Conservation (phyloP, 495 filamentous ascomycete genomes). For the Gamarada debralockiae region DNA sequence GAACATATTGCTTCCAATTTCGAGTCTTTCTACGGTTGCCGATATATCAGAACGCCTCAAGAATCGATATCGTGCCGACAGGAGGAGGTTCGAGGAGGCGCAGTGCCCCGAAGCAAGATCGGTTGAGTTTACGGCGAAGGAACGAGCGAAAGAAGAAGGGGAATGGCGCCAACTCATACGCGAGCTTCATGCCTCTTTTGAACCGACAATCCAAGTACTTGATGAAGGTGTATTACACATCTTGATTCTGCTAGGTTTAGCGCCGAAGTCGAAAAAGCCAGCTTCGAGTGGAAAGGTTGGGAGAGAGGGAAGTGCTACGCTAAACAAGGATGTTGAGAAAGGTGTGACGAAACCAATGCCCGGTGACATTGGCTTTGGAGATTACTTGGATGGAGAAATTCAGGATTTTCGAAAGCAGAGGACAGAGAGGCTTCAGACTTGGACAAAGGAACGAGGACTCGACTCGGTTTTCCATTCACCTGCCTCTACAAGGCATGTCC, state of each 20-base stretch:
- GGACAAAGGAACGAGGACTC: conserved; percentile 33
- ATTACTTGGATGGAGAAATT: conserved; percentile 49
- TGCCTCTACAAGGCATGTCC: neutral
- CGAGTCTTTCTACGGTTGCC: conserved; percentile 14
- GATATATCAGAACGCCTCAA: conserved; percentile 13
- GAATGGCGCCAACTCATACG: conserved; percentile 12
- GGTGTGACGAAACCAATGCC: conserved; percentile 45
- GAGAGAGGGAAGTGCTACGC: conserved; percentile 22
- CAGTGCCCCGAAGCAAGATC: neutral
- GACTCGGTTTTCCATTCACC: conserved; percentile 18
- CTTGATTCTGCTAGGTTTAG: conserved; percentile 52
- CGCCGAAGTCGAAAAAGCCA: conserved; percentile 38
- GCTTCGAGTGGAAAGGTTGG: too few species aligned
- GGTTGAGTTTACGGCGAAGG: neutral
- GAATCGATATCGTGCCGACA: neutral
- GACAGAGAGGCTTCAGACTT: conserved; percentile 29
- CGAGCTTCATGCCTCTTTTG: neutral
- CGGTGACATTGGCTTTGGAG: conserved; percentile 57
- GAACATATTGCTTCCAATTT: conserved; percentile 13
- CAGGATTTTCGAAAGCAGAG: conserved; percentile 49
- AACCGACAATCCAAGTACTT: conserved; percentile 38
- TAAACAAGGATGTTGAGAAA: conserved; percentile 51
- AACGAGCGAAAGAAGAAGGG: neutral
- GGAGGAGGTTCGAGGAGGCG: too few species aligned
- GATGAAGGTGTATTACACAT: conserved; percentile 68